Percentiles rank a stretch among this genome's conserved stretches.
These are phyloP conservation scores for Orbilia blumenaviensis DNA, from an alignment of 2,329 filamentous ascomycete genomes.

Conservation along the genomic window DNA sequence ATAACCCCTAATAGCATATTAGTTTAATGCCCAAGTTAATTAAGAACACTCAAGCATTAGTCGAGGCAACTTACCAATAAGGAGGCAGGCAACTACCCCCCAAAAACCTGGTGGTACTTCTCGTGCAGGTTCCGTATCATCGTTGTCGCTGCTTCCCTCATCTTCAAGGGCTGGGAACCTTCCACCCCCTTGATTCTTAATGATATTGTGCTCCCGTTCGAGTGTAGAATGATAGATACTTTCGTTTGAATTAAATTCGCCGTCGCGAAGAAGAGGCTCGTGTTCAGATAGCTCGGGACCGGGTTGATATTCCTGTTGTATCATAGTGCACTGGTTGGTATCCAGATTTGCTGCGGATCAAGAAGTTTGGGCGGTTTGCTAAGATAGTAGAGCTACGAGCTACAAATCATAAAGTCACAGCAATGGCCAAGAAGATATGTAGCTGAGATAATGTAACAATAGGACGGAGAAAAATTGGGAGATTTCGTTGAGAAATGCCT, in stretches of 20 bases:
- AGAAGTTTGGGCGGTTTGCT: background rate
- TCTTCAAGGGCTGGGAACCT: background rate
- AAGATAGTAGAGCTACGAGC: no score
- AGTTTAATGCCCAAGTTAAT: background rate
- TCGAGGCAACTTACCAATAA: slow-evolving; percentile 22
- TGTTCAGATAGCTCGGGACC: slow-evolving; percentile 15
- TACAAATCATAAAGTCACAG: no score
- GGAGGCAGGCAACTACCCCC: slow-evolving; percentile 42
- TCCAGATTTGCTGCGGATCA: no score
- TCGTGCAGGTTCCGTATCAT: background rate
- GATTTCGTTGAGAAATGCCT: background rate
- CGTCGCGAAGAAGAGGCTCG: slow-evolving; percentile 7
- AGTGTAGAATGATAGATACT: slow-evolving; percentile 1
- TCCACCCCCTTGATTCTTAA: background rate
- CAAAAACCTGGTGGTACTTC: slow-evolving; percentile 38
- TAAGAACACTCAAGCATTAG: background rate
- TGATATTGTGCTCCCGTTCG: background rate
- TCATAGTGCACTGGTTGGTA: slow-evolving; percentile 36
- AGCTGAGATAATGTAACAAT: no score
- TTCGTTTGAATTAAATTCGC: background rate
- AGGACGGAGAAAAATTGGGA: no score
- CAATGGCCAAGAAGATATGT: background rate
- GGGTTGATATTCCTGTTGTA: slow-evolving; percentile 2
- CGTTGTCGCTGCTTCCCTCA: no score
- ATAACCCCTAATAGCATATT: slow-evolving; percentile 67